A percentile compares a stretch with the other conserved stretches of the same genome.
Conservation (phyloP, 768 basidiomycete genomes). For the Sistotremastrum niveocremeum region DNA sequence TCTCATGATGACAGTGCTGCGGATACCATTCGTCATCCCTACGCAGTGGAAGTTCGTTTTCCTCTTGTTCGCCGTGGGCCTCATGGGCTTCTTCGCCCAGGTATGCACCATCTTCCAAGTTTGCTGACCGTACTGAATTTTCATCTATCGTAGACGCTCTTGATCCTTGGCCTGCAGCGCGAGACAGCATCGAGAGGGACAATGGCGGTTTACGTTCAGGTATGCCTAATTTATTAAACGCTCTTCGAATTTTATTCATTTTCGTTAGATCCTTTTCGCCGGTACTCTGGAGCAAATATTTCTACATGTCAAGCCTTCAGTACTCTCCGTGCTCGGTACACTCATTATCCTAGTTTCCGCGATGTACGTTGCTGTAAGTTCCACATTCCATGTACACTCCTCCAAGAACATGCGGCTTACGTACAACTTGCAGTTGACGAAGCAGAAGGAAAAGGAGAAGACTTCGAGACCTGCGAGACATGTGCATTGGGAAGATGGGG, state of each 20-base stretch:
- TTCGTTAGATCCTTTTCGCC: constrained; percentile 49
- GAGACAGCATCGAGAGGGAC: constrained; percentile 54
- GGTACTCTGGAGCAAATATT: constrained; percentile 48
- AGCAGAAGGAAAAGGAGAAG: too few relatives aligned
- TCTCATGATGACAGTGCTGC: constrained; percentile 12
- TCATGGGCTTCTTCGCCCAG: constrained; percentile 26
- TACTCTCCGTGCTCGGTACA: constrained; percentile 48
- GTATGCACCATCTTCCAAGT: neutral
- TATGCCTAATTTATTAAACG: too few relatives aligned
- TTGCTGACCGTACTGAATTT: neutral
- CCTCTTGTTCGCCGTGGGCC: constrained; percentile 18
- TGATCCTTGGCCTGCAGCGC: constrained; percentile 49
- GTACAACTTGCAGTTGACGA: too few relatives aligned
- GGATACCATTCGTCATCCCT: constrained; percentile 14
- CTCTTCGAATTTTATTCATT: too few relatives aligned
- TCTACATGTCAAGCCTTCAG: constrained; percentile 46
- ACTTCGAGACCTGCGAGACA: too few relatives aligned
- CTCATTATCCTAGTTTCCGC: constrained; percentile 51
- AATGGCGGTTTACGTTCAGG: constrained; percentile 47
- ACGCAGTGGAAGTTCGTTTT: constrained; percentile 3
- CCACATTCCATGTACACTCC: neutral
- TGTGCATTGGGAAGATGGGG: too few relatives aligned
- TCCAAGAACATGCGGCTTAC: too few relatives aligned
- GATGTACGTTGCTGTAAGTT: constrained; percentile 48
- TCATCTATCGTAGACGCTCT: constrained; percentile 24